Conservation (phyloP, 345 rosid species). For the Camelina neglecta region DNA sequence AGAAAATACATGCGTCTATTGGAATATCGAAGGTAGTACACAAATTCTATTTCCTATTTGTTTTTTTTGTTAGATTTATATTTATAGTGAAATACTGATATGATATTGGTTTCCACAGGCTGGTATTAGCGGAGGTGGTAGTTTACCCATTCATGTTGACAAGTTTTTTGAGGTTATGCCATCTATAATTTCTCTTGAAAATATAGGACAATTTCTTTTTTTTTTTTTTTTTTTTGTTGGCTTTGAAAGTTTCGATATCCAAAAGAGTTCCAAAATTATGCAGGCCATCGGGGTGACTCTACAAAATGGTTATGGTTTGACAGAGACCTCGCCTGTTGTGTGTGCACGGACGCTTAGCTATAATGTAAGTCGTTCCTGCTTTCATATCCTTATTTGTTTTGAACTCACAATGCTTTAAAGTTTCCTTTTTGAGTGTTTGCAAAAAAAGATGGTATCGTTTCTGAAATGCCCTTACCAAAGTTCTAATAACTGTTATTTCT, state of each 20-base stretch:
- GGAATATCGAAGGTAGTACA: slow-evolving; percentile 82
- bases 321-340: slow-evolving; percentile 90
- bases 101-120: slow-evolving; percentile 60
- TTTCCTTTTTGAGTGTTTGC: not conserved
- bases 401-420: not conserved
- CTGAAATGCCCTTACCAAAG: not conserved
- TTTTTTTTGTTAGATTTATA: not conserved
- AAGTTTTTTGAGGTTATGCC: slow-evolving; percentile 87
- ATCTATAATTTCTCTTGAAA: not conserved
- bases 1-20: slow-evolving; percentile 75
- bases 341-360: slow-evolving; percentile 69
- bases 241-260: slow-evolving; percentile 21
- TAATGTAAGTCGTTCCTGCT: slow-evolving; percentile 61
- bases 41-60: not conserved
- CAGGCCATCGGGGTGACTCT: slow-evolving; percentile 88
- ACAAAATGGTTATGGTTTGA: slow-evolving; percentile 95
- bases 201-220: not conserved
- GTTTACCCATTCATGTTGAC: slow-evolving; percentile 79
- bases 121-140: slow-evolving; percentile 94
- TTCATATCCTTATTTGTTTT: not conserved
- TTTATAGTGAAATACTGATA: slow-evolving; percentile 18
- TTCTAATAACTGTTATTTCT: not conserved
- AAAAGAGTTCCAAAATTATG: slow-evolving; percentile 28
- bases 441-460: not conserved
- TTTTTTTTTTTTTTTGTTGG: not conserved